Evolutionary conservation across 2,329 filamentous ascomycete genomes (phyloP), one percentile per base, ranked within the genome.

Genomic region (Helotiales sp.): DNA sequence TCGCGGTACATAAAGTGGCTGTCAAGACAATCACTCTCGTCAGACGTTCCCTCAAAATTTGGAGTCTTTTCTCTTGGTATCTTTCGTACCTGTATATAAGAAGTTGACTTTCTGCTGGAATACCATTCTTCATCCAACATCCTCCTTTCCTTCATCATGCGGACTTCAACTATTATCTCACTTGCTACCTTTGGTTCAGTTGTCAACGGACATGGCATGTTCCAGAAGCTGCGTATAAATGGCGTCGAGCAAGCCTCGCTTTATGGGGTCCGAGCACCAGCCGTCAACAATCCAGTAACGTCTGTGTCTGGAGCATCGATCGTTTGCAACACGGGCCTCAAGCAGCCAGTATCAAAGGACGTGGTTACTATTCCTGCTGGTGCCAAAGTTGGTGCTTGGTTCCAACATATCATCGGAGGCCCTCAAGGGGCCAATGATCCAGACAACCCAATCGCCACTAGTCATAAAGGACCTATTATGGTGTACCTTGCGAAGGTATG

Each of bases 321-420:
- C 13, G 80, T 83, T 50, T 86, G 83, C 76, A 84, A 84, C 74
- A 79, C 78, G 26, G 78, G 79, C 63, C 73, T 80, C 65, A 78
- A 75, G 71, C 73, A 71, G 66, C 75, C 74, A 54, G 79, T 80
- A 50, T 76, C 67, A 61, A 79, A 76, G 54, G 76, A 73, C 47
- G 76, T 85, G 50, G 80, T 85, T 61, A 75, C 77, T 32, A 77
- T 85, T 58, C 82, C 82, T 43, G 81, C 82, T 3, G 83, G 84
- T 47, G 82, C 83, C 49, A 80, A 79, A 64, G 79, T 86, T 22
- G 82, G 82, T 11, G 81, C 83, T 3, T 80, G 78, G 73, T 86
- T 82, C 79, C 80, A 82, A 20, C 83, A 85, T 72, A 78, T 84
- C n/a, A 80, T 85, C 58, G 83, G 84, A 43, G 83, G 83, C 28